Evolutionary conservation across 2,329 filamentous ascomycete species (phyloP).

Genomic region (Grosmannia serpens): DNA sequence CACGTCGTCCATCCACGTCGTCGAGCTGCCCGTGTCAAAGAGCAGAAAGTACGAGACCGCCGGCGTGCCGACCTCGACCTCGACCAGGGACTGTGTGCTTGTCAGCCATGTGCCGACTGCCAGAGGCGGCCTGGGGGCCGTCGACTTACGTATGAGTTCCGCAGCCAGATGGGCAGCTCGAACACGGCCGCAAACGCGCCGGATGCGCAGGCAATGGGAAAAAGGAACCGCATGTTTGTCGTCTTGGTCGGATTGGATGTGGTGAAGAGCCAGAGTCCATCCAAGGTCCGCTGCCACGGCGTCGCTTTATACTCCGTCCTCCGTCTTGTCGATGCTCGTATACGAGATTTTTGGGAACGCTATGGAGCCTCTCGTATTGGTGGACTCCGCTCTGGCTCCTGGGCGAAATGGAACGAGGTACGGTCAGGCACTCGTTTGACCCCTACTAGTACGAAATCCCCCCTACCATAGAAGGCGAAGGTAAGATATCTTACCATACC

Average conservation of each 20-base stretch:
- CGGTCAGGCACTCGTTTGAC: too few species aligned
- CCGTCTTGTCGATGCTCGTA: too few species aligned
- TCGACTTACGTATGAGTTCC: conserved; percentile 6
- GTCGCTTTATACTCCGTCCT: background rate
- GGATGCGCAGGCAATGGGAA: background rate
- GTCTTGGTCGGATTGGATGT: background rate
- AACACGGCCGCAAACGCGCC: conserved; percentile 7
- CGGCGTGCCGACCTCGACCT: conserved; percentile 18
- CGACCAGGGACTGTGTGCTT: conserved; percentile 3
- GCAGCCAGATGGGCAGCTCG: conserved; percentile 8
- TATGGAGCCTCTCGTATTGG: background rate
- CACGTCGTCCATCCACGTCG: conserved; percentile 21
- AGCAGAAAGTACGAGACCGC: conserved; percentile 16
- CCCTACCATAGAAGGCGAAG: too few species aligned
- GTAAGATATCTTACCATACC: too few species aligned
- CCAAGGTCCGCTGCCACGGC: background rate
- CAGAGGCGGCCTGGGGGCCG: too few species aligned
- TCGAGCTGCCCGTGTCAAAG: conserved; percentile 25
- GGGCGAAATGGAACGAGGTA: background rate
- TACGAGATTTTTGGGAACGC: background rate
- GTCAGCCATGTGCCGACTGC: background rate
- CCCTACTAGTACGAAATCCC: too few species aligned
- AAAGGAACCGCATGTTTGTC: background rate
- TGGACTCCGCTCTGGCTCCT: background rate
- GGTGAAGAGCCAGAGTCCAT: background rate